These are phyloP conservation scores for Lasiosphaeria ovina DNA, from an alignment of 495 filamentous ascomycete species.

Conservation along the genomic window DNA sequence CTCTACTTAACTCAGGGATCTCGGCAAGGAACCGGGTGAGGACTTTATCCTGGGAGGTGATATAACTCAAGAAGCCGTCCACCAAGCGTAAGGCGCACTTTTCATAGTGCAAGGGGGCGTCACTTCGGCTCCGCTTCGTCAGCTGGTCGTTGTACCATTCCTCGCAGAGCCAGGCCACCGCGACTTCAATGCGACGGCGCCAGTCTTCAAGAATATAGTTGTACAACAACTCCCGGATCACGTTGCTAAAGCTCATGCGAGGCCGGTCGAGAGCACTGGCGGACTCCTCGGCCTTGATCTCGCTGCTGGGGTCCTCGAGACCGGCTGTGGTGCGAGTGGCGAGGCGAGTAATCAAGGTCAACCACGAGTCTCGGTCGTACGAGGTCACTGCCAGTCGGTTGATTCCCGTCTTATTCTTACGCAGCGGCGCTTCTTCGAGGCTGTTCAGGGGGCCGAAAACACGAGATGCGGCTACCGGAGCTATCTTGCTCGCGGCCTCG, in stretches of 20 bases:
- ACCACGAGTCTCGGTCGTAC: conserved; percentile 87
- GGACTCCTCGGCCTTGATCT: conserved; percentile 51
- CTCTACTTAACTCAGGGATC: conserved; percentile 71
- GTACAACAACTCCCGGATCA: conserved; percentile 76
- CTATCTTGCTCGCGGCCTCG: conserved; percentile 63
- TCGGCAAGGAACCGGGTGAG: conserved; percentile 89
- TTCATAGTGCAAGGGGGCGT: conserved; percentile 65
- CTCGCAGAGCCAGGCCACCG: conserved; percentile 89
- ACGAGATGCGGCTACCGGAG: conserved; percentile 65
- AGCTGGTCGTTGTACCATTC: conserved; percentile 96
- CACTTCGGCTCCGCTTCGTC: conserved; percentile 40
- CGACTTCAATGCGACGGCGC: conserved; percentile 77
- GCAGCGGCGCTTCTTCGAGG: conserved; percentile 54
- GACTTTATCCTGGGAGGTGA: conserved; percentile 83
- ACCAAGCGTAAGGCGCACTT: conserved; percentile 76
- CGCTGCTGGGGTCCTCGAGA: conserved; percentile 48
- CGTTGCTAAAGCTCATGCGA: conserved; percentile 53
- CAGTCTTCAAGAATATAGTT: conserved; percentile 89
- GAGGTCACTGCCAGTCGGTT: conserved; percentile 80
- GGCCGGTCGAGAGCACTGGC: conserved; percentile 18
- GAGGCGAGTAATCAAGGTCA: conserved; percentile 79
- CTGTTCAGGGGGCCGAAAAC: conserved; percentile 73
- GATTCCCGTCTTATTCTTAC: conserved; percentile 66
- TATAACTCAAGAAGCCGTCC: conserved; percentile 82
- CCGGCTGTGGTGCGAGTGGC: conserved; percentile 76